Conservation (phyloP, 306 rosid genomes). For the Datisca glomerata region DNA sequence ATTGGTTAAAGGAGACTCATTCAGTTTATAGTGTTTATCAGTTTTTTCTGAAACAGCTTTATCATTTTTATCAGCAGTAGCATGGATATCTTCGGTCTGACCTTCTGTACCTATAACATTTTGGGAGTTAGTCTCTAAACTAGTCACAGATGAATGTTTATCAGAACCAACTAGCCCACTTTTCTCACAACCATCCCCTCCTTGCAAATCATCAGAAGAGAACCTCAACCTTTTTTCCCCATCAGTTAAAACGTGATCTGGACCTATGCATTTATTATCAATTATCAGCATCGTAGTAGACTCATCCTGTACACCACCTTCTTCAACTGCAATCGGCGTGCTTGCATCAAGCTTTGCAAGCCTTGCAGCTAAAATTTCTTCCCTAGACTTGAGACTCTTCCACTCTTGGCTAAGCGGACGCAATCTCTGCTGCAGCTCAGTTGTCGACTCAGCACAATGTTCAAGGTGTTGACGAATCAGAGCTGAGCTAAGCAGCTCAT, state of each 20-base stretch:
- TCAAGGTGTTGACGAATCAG: constrained; percentile 82
- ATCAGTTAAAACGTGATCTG: constrained; percentile 20
- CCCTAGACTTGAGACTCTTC: constrained; percentile 76
- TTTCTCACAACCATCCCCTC: constrained; percentile 36
- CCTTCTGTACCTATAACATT: constrained; percentile 28
- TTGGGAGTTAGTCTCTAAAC: constrained; percentile 45
- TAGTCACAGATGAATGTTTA: constrained; percentile 33
- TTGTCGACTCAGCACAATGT: constrained; percentile 67
- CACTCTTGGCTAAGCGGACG: constrained; percentile 62
- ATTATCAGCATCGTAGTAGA: constrained; percentile 23
- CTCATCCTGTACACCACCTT: constrained; percentile 41
- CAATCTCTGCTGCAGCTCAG: constrained; percentile 78
- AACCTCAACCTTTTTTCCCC: constrained; percentile 25
- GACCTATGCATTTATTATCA: constrained; percentile 27
- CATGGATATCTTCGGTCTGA: constrained; percentile 23
- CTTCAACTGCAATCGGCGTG: constrained; percentile 26
- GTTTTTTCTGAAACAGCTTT: constrained; percentile 22
- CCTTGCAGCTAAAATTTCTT: constrained; percentile 61
- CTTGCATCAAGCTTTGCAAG: constrained; percentile 49
- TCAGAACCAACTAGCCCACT: constrained; percentile 34
- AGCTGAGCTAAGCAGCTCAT: constrained; percentile 76
- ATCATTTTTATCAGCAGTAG: constrained; percentile 11
- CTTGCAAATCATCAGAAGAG: constrained; percentile 30
- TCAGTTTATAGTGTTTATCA: constrained; percentile 26
- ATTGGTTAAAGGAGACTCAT: constrained; percentile 29